phyloP scores from a whole-genome alignment of 2,329 filamentous ascomycete species.

The Fusarium pseudocircinatum region DNA sequence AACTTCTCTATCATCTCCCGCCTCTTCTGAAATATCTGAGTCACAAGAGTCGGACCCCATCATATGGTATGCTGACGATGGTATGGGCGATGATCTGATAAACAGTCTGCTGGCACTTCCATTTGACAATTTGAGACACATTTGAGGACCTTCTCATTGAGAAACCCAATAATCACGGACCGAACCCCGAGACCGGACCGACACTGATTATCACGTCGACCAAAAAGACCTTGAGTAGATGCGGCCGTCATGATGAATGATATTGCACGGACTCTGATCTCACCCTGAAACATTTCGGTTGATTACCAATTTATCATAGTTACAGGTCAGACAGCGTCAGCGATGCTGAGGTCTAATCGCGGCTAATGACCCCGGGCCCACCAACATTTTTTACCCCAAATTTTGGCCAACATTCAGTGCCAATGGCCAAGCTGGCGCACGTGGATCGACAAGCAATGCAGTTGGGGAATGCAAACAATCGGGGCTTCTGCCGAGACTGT shows the following conservation, averaged over 20 bases:
- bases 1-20: background rate
- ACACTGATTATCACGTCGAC: too few species aligned
- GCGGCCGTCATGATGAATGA: background rate
- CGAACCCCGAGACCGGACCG: background rate
- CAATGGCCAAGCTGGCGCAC: background rate
- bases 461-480: background rate
- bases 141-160: background rate
- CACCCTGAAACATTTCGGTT: background rate
- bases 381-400: background rate
- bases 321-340: background rate
- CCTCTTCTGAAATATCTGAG: background rate
- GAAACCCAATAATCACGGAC: background rate
- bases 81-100: background rate
- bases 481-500: background rate
- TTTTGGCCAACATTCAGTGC: background rate
- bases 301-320: background rate
- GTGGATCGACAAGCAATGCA: background rate
- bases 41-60: background rate
- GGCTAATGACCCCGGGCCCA: background rate
- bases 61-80: background rate
- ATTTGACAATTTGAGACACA: background rate
- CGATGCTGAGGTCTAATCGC: background rate
- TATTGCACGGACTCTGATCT: background rate
- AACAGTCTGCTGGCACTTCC: background rate
- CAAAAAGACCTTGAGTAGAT: fast-evolving